These are phyloP conservation scores for Torulaspora microellipsoides DNA, from an alignment of 805 yeast species.

Conservation along the genomic window DNA sequence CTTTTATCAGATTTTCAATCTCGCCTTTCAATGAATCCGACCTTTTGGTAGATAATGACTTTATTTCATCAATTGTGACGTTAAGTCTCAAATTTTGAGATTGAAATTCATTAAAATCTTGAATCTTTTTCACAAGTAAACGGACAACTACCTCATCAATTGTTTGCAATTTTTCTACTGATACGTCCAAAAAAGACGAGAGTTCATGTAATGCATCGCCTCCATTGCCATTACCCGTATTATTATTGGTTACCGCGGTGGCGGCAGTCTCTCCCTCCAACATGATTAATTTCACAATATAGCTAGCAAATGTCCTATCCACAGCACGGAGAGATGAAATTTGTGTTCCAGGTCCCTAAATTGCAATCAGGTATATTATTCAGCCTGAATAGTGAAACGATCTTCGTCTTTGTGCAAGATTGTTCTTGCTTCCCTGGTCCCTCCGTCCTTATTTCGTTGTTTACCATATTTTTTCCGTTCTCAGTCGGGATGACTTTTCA, in stretches of 20 bases:
- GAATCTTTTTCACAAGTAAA: conserved; percentile 30
- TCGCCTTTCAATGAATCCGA: conserved; percentile 33
- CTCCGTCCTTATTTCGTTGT: too few relatives aligned
- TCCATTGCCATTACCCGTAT: neutral
- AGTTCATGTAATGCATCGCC: conserved; percentile 16
- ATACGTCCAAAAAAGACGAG: conserved; percentile 36
- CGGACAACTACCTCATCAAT: conserved; percentile 23
- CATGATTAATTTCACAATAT: neutral
- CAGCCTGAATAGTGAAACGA: too few relatives aligned
- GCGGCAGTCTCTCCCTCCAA: conserved; percentile 4
- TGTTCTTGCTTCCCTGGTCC: too few relatives aligned
- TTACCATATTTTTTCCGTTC: too few relatives aligned
- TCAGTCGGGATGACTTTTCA: too few relatives aligned
- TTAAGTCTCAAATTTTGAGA: conserved; percentile 38
- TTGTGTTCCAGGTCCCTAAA: too few relatives aligned
- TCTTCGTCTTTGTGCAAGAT: too few relatives aligned
- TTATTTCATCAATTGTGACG: conserved; percentile 40
- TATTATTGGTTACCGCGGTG: neutral
- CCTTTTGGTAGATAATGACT: conserved; percentile 34
- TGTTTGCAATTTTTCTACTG: conserved; percentile 19
- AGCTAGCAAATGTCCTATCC: too few relatives aligned
- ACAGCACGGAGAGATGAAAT: too few relatives aligned
- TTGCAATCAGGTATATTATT: too few relatives aligned
- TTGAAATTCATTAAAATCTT: conserved; percentile 36
- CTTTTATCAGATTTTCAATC: conserved; percentile 20